phyloP scores from a whole-genome alignment of 495 filamentous ascomycete genomes.

The Astrothelium subdiscretum region DNA sequence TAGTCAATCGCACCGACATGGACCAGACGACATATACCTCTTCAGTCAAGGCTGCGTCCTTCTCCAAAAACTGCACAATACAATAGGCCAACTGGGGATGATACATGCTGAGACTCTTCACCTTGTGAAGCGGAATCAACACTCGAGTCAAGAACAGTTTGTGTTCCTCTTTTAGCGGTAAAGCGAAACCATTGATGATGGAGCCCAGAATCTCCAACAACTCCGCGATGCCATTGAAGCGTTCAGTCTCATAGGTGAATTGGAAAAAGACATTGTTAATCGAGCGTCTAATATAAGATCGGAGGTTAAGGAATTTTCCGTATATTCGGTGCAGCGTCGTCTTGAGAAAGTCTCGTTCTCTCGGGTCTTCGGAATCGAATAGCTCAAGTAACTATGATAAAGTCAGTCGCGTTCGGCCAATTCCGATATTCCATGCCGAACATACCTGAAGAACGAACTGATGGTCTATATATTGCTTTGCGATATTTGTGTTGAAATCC shows the following conservation, averaged over 20 bases:
- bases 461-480: conserved; percentile 98
- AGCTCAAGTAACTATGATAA: conserved; percentile 67
- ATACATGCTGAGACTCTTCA: conserved; percentile 99
- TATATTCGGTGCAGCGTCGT: conserved; percentile 97
- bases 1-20: neutral
- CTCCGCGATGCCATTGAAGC: conserved; percentile 97
- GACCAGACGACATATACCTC: conserved; percentile 47
- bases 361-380: conserved; percentile 96
- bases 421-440: neutral
- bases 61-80: conserved; percentile 98
- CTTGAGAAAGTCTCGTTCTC: conserved; percentile 96
- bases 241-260: conserved; percentile 96
- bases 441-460: conserved; percentile 84
- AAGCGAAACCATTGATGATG: conserved; percentile 97
- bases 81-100: conserved; percentile 97
- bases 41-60: conserved; percentile 93
- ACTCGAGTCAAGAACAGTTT: conserved; percentile 95
- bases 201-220: conserved; percentile 93
- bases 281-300: conserved; percentile 92
- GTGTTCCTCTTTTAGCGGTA: conserved; percentile 97
- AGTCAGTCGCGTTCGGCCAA: neutral
- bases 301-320: conserved; percentile 95
- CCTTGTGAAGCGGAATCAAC: conserved; percentile 89
- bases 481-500: conserved; percentile 99
- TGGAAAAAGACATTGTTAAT: conserved; percentile 99